A percentile compares a stretch with the other conserved stretches of the same genome.
Evolutionary conservation across 306 rosid species (phyloP).

Genomic region (Quercus glauca): DNA sequence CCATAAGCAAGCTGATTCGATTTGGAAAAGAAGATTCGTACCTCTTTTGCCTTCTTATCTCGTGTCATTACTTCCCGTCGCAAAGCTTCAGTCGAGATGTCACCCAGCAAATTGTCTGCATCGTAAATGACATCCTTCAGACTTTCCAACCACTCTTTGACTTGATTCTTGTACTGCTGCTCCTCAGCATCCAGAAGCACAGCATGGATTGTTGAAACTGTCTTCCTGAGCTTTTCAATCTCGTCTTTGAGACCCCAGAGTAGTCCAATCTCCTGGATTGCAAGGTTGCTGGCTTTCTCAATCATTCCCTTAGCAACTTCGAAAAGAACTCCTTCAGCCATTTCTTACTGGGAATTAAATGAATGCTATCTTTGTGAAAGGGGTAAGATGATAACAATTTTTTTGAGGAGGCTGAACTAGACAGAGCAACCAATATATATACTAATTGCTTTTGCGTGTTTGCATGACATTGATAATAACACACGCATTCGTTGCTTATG

Average conservation of each 20-base stretch:
- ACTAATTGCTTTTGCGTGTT: no score
- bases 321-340: constrained; percentile 6
- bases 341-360: not conserved
- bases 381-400: no score
- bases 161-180: not conserved
- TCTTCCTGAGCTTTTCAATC: accelerated
- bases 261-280: not conserved
- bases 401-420: no score
- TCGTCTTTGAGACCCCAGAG: not conserved
- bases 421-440: no score
- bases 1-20: no score
- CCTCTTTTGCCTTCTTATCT: not conserved
- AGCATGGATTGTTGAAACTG: not conserved
- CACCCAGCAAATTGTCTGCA: not conserved
- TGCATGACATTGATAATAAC: no score
- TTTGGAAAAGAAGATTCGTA: not conserved
- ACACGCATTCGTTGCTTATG: no score
- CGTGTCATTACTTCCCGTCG: not conserved
- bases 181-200: not conserved
- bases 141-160: no score
- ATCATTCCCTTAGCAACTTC: not conserved
- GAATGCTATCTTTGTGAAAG: no score
- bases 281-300: not conserved
- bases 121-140: no score
- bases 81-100: not conserved